Conservation (phyloP, 208 protist species). For the Acanthamoeba sp. region DNA sequence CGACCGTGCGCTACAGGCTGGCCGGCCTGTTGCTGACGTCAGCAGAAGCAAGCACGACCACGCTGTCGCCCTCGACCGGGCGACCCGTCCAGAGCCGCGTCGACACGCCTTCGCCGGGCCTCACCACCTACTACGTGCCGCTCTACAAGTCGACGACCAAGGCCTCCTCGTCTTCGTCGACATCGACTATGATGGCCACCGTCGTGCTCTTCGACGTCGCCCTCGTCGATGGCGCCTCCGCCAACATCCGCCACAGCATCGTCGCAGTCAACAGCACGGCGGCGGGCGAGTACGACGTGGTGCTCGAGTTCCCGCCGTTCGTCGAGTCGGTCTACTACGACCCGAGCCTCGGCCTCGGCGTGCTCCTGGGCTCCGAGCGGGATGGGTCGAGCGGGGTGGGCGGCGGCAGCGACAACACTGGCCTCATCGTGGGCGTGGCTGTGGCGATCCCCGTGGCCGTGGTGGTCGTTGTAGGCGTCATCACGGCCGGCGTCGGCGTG, state of each 20-base stretch:
- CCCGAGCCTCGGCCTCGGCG: neutral
- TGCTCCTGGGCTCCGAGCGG: neutral
- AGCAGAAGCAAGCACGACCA: neutral
- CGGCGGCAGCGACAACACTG: neutral
- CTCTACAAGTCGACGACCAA: neutral
- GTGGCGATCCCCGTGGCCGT: neutral
- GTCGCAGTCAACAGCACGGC: neutral
- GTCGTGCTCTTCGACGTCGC: slow-evolving; percentile 5
- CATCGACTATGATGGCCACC: neutral
- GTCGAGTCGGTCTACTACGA: neutral
- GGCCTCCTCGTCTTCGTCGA: no score
- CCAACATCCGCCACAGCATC: neutral
- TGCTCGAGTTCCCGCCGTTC: neutral
- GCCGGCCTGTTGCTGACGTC: neutral
- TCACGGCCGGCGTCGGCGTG: neutral
- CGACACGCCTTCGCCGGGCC: neutral
- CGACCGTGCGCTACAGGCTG: neutral
- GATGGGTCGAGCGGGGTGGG: neutral
- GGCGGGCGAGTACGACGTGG: neutral
- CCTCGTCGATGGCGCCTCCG: neutral
- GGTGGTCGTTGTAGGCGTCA: neutral
- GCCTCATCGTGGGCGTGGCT: neutral
- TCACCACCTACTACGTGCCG: slow-evolving; percentile 9
- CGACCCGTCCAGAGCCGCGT: neutral
- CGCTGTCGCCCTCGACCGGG: neutral